Percentiles rank a stretch among this genome's conserved stretches.
phyloP scores from a whole-genome alignment of 2,329 filamentous ascomycete species.

The Rutstroemia sp. region DNA sequence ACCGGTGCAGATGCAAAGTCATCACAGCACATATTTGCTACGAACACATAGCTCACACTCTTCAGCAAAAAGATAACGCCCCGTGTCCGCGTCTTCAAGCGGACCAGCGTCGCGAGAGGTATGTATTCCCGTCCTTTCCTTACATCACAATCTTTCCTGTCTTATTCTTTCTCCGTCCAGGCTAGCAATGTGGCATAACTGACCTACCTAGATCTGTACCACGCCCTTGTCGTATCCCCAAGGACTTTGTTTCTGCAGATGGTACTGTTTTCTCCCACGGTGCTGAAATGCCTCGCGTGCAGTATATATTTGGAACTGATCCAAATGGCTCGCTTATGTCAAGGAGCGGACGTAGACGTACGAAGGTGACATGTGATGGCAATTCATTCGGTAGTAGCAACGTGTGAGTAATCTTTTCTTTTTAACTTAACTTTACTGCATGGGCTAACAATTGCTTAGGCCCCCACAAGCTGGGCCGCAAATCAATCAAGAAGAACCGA shows the following conservation, averaged over 20 bases:
- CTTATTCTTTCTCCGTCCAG: not conserved
- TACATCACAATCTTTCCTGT: not conserved
- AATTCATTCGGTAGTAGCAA: too few species aligned
- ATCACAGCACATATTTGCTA: not conserved
- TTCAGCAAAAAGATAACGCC: not conserved
- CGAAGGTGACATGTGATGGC: too few species aligned
- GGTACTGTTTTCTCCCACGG: not conserved
- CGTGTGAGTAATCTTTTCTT: too few species aligned
- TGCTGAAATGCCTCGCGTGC: not conserved
- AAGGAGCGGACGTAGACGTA: too few species aligned
- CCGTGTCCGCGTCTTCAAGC: not conserved
- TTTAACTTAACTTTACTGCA: too few species aligned
- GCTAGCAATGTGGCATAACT: not conserved
- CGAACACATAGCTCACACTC: not conserved
- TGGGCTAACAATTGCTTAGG: too few species aligned
- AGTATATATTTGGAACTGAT: not conserved
- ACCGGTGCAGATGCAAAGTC: not conserved
- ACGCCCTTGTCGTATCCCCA: not conserved
- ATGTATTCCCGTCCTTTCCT: not conserved
- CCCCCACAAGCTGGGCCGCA: not conserved
- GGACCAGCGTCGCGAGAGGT: not conserved
- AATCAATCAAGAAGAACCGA: not conserved
- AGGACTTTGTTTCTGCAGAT: not conserved
- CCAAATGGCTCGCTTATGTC: not conserved
- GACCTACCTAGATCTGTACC: not conserved